These are phyloP conservation scores for Deuterostichococcus epilithicus DNA, from an alignment of 139 green algal genomes.

Conservation along the genomic window DNA sequence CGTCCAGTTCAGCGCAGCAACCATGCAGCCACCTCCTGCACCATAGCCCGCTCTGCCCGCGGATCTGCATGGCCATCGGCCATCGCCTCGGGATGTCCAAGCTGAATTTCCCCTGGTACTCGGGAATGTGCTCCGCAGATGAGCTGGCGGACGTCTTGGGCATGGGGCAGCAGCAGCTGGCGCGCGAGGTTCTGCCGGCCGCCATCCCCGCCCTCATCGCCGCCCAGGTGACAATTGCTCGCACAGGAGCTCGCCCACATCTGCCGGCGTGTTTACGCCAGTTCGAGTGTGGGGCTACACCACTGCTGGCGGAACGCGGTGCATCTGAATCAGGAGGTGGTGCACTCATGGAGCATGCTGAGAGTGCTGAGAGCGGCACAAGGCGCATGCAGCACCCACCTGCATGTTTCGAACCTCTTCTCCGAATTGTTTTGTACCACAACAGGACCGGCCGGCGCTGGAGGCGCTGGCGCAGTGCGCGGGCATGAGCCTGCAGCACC, in stretches of 20 bases:
- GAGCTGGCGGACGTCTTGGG: slow-evolving; percentile 25
- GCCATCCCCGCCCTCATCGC: slow-evolving; percentile 16
- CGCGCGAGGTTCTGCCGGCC: slow-evolving; percentile 24
- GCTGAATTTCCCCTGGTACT: not conserved
- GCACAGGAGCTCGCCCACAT: too few species aligned
- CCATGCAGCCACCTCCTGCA: not conserved
- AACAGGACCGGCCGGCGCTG: slow-evolving; percentile 18
- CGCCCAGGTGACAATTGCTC: not conserved
- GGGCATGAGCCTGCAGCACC: slow-evolving; percentile 1
- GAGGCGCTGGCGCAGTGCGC: slow-evolving; percentile 29
- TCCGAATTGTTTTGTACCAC: slow-evolving; percentile 14
- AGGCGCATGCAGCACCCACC: too few species aligned
- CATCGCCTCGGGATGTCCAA: not conserved
- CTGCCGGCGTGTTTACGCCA: too few species aligned
- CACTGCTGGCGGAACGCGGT: too few species aligned
- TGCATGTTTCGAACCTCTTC: too few species aligned
- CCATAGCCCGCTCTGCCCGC: not conserved
- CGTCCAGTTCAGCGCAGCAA: not conserved
- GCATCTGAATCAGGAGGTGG: too few species aligned
- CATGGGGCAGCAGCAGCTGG: slow-evolving; percentile 12
- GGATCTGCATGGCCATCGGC: not conserved
- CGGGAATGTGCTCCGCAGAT: not conserved
- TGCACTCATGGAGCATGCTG: too few species aligned
- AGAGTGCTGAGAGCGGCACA: too few species aligned
- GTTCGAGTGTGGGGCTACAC: too few species aligned